Conservation (phyloP, 257 asterid species). For the Marsdenia floribunda region DNA sequence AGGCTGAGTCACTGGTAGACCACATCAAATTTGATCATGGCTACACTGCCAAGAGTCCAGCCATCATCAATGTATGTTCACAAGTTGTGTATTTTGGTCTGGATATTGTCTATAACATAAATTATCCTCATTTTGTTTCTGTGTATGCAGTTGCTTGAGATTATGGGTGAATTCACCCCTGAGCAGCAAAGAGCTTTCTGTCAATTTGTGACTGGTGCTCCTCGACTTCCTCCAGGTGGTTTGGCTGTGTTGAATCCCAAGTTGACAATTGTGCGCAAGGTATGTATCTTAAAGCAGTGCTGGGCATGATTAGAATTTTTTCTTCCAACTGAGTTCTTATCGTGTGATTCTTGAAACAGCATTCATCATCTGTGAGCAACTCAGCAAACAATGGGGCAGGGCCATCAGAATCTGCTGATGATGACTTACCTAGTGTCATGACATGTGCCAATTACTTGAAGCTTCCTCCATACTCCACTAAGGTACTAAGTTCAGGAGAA, state of each 20-base stretch:
- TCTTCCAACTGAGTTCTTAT: background rate
- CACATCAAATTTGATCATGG: conserved; percentile 99
- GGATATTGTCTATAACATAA: too few relatives aligned
- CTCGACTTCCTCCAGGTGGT: conserved; percentile 98
- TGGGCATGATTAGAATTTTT: background rate
- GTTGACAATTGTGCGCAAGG: conserved; percentile 98
- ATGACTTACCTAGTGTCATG: conserved; percentile 98
- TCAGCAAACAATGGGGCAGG: conserved; percentile 49
- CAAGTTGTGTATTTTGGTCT: background rate
- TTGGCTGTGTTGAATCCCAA: conserved; percentile 87
- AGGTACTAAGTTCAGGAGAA: conserved; percentile 39
- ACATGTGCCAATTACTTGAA: conserved; percentile 98
- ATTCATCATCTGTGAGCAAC: conserved; percentile 57
- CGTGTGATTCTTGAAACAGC: conserved; percentile 40
- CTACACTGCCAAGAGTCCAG: conserved; percentile 94
- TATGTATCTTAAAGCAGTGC: conserved; percentile 12
- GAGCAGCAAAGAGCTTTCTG: conserved; percentile 95
- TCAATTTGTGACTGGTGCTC: conserved; percentile 99
- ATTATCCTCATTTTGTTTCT: background rate
- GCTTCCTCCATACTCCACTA: conserved; percentile 97
- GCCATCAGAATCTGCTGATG: conserved; percentile 78
- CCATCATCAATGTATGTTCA: conserved; percentile 59
- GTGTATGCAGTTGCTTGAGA: conserved; percentile 70
- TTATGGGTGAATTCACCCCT: conserved; percentile 90
- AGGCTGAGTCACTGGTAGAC: conserved; percentile 87